Evolutionary conservation across 352 stramenopile genomes (phyloP).

Genomic region (Phytophthora foliorum): DNA sequence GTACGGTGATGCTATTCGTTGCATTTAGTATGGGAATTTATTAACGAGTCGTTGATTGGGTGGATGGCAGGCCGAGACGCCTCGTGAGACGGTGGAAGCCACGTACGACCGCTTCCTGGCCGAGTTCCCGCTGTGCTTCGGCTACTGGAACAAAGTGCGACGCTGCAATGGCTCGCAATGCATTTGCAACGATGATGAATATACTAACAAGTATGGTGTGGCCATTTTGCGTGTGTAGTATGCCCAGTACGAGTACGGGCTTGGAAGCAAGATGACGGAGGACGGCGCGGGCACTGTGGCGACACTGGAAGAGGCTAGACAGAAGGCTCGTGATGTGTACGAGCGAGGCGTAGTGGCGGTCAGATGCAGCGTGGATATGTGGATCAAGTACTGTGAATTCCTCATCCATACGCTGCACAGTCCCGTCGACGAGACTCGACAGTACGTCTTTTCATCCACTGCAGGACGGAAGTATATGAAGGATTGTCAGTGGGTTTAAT

Average conservation of each 20-base stretch:
- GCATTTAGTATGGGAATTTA: slow-evolving; percentile 3
- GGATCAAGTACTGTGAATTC: slow-evolving; percentile 88
- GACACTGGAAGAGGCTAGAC: slow-evolving; percentile 52
- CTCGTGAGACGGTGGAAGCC: slow-evolving; percentile 64
- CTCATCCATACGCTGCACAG: slow-evolving; percentile 67
- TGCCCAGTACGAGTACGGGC: slow-evolving; percentile 69
- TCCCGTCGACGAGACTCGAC: slow-evolving; percentile 70
- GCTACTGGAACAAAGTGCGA: slow-evolving; percentile 89
- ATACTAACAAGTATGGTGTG: not conserved
- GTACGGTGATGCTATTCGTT: slow-evolving; percentile 30
- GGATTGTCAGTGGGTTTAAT: not conserved
- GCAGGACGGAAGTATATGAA: not conserved
- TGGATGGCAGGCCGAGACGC: slow-evolving; percentile 36
- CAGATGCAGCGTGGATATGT: slow-evolving; percentile 84
- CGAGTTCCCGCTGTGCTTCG: slow-evolving; percentile 86
- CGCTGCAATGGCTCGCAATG: not conserved
- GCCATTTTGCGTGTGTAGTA: slow-evolving; percentile 47
- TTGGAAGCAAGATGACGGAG: slow-evolving; percentile 47
- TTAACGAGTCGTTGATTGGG: not conserved
- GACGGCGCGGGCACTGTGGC: slow-evolving; percentile 50
- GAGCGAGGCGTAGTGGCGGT: slow-evolving; percentile 76
- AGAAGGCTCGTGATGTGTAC: slow-evolving; percentile 67
- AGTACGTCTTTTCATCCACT: slow-evolving; percentile 38
- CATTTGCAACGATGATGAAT: not conserved
- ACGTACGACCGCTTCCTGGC: slow-evolving; percentile 78